Base-by-base conservation (phyloP, 495 filamentous ascomycete species). In the Hyaloscypha finlandica region DNA sequence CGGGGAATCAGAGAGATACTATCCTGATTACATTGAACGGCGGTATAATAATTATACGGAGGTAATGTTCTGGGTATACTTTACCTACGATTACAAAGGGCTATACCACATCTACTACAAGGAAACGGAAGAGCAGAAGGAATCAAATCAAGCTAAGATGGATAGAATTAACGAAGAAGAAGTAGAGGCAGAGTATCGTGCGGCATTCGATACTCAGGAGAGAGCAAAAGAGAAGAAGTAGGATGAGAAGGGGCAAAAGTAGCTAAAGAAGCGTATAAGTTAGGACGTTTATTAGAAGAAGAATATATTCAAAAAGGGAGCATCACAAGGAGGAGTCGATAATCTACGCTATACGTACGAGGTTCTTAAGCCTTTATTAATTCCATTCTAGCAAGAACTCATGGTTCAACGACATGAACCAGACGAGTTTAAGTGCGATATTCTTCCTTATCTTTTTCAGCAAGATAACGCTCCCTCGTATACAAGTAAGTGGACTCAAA, bases 231-330 rank as follows among this genome's bases (percentile, higher is more conserved):
- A 64, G n/a, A 30, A 11, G 31, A 57, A 55, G 12, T 64, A n/a
- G 62, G 51, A 55, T 33, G 11, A 33, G 31, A 56, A n/a, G n/a
- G n/a, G n/a, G n/a, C n/a, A n/a, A n/a, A n/a, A n/a, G n/a, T n/a
- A n/a, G n/a, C n/a, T n/a, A n/a, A n/a, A n/a, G n/a, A n/a, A n/a
- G n/a, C n/a, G n/a, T n/a, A n/a, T n/a, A n/a, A n/a, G n/a, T n/a
- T 64, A 45, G 20, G 62, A 64, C n/a, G 62, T 56, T 11, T 64
- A 31, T 56, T 64, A 30, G 62, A 35, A 64, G 14, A 56, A 64
- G 12, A 55, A 64, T 32, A 33, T 30, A 37, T 51, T n/a, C 19
- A 64, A 56, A 48, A 56, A 64, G 45, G n/a, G 22, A 25, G 6
- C 8, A 33, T 64, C 62, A 22, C 25, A 29, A 29, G 25, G 51